Evolutionary conservation across 164 flowering plant genomes (phyloP).

Genomic region (Tetracentron sinense): DNA sequence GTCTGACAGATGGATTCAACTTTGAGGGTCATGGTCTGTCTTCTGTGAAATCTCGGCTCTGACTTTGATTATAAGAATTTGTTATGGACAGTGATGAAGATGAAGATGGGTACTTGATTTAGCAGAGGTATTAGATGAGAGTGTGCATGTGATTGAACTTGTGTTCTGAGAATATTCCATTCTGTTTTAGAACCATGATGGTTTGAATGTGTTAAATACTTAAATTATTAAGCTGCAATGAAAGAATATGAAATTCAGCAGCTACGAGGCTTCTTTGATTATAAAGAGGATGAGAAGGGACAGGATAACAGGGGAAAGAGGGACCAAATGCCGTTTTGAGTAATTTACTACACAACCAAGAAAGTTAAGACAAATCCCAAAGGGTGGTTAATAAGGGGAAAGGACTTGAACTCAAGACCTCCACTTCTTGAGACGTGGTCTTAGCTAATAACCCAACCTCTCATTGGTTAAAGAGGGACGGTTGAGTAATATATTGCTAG

Average conservation of each 20-base stretch:
- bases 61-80: conserved; percentile 16
- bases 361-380: no score
- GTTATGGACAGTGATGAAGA: conserved; percentile 32
- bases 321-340: no score
- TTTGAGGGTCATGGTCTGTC: conserved; percentile 4
- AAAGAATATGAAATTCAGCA: background rate
- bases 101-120: conserved; percentile 25
- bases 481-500: no score
- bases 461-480: no score
- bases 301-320: no score
- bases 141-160: background rate
- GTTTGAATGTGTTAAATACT: background rate
- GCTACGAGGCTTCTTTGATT: background rate
- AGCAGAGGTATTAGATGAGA: background rate
- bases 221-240: no score
- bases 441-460: no score
- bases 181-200: background rate
- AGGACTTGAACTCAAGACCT: no score
- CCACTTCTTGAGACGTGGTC: no score
- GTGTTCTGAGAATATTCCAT: background rate
- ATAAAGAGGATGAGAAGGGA: no score
- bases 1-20: conserved; percentile 20
- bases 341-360: no score
- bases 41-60: background rate
- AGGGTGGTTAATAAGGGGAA: no score